Evolutionary conservation across 1,284 basidiomycete genomes (phyloP), one percentile per base, ranked within the genome.

Genomic region (Moniliella sp.): DNA sequence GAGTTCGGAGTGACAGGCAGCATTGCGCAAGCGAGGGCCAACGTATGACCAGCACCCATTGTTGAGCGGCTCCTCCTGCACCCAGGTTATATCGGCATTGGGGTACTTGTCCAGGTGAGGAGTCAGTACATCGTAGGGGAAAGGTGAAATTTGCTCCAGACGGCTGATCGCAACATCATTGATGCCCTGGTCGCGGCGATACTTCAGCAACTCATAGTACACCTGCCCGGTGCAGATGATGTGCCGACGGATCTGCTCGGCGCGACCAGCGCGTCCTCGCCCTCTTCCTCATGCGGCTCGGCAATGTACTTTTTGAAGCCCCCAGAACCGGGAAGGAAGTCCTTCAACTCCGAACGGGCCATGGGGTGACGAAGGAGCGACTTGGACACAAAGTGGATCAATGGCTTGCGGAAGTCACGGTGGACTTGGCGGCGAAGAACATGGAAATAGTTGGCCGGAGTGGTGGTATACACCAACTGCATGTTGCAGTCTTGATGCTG

Each of bases 51-150:
- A 23, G 21, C 8, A 7, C 8, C 21, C 21, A 7, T 23, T 7
- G 68, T 93, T 91, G 40, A 91, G 63, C 4, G 83, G 83, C 63
- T 88, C 77, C 50, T 75, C 75, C 65, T 93, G 84, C 52, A 76
- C 79, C 79, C 82, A 93, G 33, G 82, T 66, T 27, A 91, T 62
- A 46, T 79, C 76, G 16, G 84, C 81, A 61, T 97, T 91, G 43
- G 84, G 81, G 67, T 93, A 97, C 64, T 75, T 75, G 68, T 97
- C 88, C 23, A 58, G 35, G 15, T 40, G 39, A n/a, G n/a, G n/a
- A n/a, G n/a, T n/a, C n/a, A n/a, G n/a, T n/a, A n/a, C n/a, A n/a
- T 93, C 84, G 61, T 94, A 94, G 30, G 91, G 86, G 70, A 97
- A 78, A 1, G 88, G 91, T 25, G 79, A 82, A 35, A 94, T 56